These are phyloP conservation scores for Leccinum glutinopallens DNA, from an alignment of 1,284 basidiomycete genomes.

Conservation along the genomic window DNA sequence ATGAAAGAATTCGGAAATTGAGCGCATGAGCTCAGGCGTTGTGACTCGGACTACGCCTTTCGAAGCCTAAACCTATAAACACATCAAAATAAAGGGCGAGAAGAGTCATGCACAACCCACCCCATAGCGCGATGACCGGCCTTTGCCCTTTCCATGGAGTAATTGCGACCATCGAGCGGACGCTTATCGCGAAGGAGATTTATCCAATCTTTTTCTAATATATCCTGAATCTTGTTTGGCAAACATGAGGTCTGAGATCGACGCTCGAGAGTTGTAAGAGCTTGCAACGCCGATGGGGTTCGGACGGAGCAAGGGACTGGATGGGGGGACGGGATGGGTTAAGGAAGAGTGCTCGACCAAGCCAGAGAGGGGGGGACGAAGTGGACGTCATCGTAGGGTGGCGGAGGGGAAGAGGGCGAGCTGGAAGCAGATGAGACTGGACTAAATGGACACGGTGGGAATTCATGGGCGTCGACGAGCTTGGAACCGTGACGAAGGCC, in stretches of 20 bases:
- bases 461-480: conserved; percentile 18
- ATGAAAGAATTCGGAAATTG: too few species aligned
- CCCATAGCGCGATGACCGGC: too few species aligned
- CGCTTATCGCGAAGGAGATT: too few species aligned
- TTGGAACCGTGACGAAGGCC: conserved; percentile 26
- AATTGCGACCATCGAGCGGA: too few species aligned
- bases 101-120: too few species aligned
- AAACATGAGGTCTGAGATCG: conserved; percentile 59
- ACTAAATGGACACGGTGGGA: conserved; percentile 27
- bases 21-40: too few species aligned
- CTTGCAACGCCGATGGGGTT: conserved; percentile 19
- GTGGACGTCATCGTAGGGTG: conserved; percentile 38
- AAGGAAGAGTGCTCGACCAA: conserved; percentile 19
- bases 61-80: too few species aligned
- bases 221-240: too few species aligned
- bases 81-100: too few species aligned
- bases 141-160: too few species aligned
- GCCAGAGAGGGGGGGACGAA: conserved; percentile 25
- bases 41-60: too few species aligned
- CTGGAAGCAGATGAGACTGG: conserved; percentile 30
- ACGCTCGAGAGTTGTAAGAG: conserved; percentile 39
- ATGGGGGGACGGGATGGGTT: conserved; percentile 5
- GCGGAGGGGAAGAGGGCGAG: conserved; percentile 35
- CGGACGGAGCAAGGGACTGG: conserved; percentile 27
- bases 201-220: too few species aligned